Evolutionary conservation across 1,284 basidiomycete species (phyloP).

Genomic region (Chiua sp.): DNA sequence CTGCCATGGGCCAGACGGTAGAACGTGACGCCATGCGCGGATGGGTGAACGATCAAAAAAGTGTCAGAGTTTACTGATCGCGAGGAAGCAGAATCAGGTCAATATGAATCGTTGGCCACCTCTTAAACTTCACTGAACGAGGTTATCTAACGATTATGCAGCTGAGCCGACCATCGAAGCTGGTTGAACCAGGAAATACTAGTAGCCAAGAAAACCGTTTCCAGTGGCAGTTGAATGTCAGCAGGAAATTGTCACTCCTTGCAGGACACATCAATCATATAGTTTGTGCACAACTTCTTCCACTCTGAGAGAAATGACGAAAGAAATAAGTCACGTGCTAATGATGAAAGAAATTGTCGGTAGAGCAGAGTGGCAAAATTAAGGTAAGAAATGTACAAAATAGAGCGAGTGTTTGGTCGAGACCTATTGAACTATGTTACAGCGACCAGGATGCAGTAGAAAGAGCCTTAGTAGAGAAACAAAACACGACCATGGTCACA

Average conservation of each 20-base stretch:
- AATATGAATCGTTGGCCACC: no score
- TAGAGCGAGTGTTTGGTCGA: neutral
- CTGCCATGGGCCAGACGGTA: no score
- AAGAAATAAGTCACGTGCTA: neutral
- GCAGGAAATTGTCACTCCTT: neutral
- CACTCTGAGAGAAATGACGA: neutral
- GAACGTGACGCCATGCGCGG: no score
- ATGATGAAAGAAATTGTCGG: neutral
- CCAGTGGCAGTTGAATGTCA: neutral
- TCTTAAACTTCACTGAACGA: no score
- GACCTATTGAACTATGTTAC: slow-evolving; percentile 10
- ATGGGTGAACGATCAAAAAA: no score
- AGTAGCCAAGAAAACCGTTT: neutral
- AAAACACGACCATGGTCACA: neutral
- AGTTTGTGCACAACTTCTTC: neutral
- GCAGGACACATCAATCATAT: neutral
- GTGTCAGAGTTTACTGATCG: no score
- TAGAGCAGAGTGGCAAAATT: neutral
- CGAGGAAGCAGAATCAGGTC: no score
- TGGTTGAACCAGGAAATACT: neutral
- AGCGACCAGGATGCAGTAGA: slow-evolving; percentile 1
- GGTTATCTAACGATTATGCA: no score
- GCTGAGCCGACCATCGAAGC: no score
- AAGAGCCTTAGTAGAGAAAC: neutral
- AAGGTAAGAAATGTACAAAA: neutral